Base-by-base conservation (phyloP, 306 rosid species). In the Rubus parviflorus region DNA sequence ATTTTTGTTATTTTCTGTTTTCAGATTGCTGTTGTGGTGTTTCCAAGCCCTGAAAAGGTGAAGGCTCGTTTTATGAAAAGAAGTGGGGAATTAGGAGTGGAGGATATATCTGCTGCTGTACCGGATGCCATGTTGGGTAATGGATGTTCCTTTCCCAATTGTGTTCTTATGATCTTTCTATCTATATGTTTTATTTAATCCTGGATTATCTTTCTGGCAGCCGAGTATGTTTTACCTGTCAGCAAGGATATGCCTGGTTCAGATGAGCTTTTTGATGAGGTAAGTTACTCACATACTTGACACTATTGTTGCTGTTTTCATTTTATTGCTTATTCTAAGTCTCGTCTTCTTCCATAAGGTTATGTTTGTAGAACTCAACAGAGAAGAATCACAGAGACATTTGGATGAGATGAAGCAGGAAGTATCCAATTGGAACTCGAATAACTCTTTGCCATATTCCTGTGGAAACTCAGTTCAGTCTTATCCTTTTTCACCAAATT, bases 21-120 rank as follows among this genome's bases (percentile, higher is more conserved):
- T 15, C 80, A 85, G 89, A 78, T 87, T 77, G 91, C 89, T 73
- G 88, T 80, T 79, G 88, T 87, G 61, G 86, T 87, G 74, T 87
- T 87, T 75, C 86, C 93, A 9, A 85, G 72, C 80, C 89, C 85
- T 0, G 85, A 80, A 77, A 88, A 83, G 70, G 80, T 87, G 35
- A 72, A 75, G 83, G n/a, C 10, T 16, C 86, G 89, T 23, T 63
- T 84, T 43, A 72, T 63, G 6, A 83, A 75, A 78, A 81, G 88
- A 82, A 79, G 45, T 61, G 70, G 61, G 20, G 87, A 87, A 82
- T 85, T 80, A 79, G 87, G 88, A 60, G 13, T 46, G 9, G 79
- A 86, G 76, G 87, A 81, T 75, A 85, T 83, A 42, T 88, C 88
- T n/a, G 82, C 80, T 71, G 83, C 84, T 43, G 85, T 85, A 38